Percentiles rank a stretch among this genome's conserved stretches.
Evolutionary conservation across 2,329 filamentous ascomycete species (phyloP).

Genomic region (Capronia epimyces): DNA sequence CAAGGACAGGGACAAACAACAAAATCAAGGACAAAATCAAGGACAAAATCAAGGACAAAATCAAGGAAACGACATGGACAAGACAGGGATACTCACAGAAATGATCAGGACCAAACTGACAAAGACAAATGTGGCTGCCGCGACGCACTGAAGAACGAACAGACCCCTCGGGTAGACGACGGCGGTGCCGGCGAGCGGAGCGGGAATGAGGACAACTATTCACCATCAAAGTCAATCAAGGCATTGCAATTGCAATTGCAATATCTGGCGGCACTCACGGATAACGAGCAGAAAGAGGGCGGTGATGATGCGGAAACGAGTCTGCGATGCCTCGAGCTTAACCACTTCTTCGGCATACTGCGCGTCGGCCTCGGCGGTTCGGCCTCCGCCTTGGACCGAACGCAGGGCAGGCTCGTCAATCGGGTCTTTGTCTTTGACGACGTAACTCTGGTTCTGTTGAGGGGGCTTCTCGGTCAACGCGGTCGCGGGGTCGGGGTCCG

Average conservation of each 20-base stretch:
- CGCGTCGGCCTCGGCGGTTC: constrained; percentile 2
- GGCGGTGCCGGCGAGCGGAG: constrained; percentile 11
- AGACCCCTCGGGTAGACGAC: constrained; percentile 8
- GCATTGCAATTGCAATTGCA: not conserved
- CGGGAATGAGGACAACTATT: constrained; percentile 13
- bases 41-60: too few relatives aligned
- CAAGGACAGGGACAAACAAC: too few relatives aligned
- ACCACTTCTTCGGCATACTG: constrained; percentile 10
- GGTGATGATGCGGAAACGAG: constrained; percentile 13
- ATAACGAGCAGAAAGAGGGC: constrained; percentile 11
- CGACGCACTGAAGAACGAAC: constrained; percentile 15
- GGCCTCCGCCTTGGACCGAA: constrained; percentile 10
- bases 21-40: too few relatives aligned
- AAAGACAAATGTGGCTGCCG: constrained; percentile 9
- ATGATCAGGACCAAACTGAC: constrained; percentile 6
- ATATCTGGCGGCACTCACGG: constrained; percentile 3
- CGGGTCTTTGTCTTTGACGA: not conserved
- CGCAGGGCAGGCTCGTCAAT: constrained; percentile 4
- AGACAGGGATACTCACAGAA: constrained; percentile 2
- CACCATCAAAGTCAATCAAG: too few relatives aligned
- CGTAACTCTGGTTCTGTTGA: not conserved
- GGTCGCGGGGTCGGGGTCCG: not conserved
- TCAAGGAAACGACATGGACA: too few relatives aligned
- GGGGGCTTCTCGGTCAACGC: constrained; percentile 1
- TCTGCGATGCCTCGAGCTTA: constrained; percentile 12